Conservation (phyloP, 1,284 basidiomycete genomes). For the Melampsora larici-populina region DNA sequence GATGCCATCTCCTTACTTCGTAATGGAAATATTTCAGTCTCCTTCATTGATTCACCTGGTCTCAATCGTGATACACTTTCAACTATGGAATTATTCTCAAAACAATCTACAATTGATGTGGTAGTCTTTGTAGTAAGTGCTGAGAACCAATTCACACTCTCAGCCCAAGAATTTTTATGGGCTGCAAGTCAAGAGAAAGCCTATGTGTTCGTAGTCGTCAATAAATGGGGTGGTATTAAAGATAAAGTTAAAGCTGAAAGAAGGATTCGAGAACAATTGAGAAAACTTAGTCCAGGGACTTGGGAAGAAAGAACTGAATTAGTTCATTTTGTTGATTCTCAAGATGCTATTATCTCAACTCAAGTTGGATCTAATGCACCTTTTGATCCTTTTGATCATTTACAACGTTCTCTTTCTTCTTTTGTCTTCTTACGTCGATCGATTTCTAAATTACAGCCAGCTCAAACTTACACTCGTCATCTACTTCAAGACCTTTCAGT, state of each 20-base stretch:
- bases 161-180: slow-evolving; percentile 88
- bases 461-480: slow-evolving; percentile 86
- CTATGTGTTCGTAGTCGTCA: slow-evolving; percentile 96
- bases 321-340: slow-evolving; percentile 97
- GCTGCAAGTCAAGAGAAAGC: slow-evolving; percentile 96
- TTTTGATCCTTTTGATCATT: slow-evolving; percentile 72
- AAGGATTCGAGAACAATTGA: slow-evolving; percentile 89
- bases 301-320: slow-evolving; percentile 87
- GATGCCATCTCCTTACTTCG: slow-evolving; percentile 68
- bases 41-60: slow-evolving; percentile 96
- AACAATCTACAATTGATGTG: slow-evolving; percentile 97
- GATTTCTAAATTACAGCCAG: slow-evolving; percentile 92
- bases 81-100: slow-evolving; percentile 91
- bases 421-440: slow-evolving; percentile 93
- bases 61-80: slow-evolving; percentile 93
- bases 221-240: slow-evolving; percentile 93
- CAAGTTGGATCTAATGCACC: slow-evolving; percentile 53
- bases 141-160: slow-evolving; percentile 97
- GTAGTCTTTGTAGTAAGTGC: slow-evolving; percentile 97
- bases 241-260: slow-evolving; percentile 92
- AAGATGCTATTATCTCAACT: slow-evolving; percentile 54
- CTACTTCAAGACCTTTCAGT: slow-evolving; percentile 83
- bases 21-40: slow-evolving; percentile 95
- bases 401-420: slow-evolving; percentile 86
- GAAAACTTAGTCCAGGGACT: slow-evolving; percentile 82